These are phyloP conservation scores for Coprinopsis strossmayeri DNA, from an alignment of 768 basidiomycete species.

Conservation along the genomic window DNA sequence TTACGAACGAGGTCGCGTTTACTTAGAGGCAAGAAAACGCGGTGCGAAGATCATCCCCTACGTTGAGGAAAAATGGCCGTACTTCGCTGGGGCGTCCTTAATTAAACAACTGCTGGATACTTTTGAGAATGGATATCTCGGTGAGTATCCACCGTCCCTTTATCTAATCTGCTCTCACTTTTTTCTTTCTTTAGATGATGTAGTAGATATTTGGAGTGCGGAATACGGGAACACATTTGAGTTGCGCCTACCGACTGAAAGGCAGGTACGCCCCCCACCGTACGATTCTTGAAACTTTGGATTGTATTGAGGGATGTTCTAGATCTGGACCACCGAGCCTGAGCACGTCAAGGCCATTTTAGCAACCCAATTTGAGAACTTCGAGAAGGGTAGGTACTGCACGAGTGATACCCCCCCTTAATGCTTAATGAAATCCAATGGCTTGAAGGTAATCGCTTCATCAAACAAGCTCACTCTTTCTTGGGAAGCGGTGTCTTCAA, in stretches of 20 bases:
- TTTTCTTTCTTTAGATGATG: neutral
- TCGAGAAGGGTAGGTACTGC: slow-evolving; percentile 57
- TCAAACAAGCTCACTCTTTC: slow-evolving; percentile 24
- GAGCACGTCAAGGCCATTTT: slow-evolving; percentile 49
- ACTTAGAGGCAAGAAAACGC: neutral
- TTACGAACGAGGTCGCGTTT: neutral
- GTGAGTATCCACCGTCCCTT: neutral
- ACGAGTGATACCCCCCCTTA: neutral
- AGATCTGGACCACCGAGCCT: slow-evolving; percentile 41
- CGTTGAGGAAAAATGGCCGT: neutral
- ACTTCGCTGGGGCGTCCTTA: neutral
- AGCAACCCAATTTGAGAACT: slow-evolving; percentile 52
- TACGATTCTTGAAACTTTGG: neutral
- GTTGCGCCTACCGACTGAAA: neutral
- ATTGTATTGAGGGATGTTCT: neutral
- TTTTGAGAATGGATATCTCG: neutral
- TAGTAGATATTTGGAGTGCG: neutral
- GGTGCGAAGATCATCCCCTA: neutral
- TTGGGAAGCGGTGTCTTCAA: slow-evolving; percentile 69
- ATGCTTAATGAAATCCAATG: slow-evolving; percentile 15
- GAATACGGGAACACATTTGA: slow-evolving; percentile 1
- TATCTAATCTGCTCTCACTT: neutral
- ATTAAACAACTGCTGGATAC: neutral
- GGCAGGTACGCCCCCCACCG: neutral
- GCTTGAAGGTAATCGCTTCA: slow-evolving; percentile 31